A percentile compares a stretch with the other conserved stretches of the same genome.
Evolutionary conservation across 345 rosid genomes (phyloP).

Genomic region (Syzygium grande): DNA sequence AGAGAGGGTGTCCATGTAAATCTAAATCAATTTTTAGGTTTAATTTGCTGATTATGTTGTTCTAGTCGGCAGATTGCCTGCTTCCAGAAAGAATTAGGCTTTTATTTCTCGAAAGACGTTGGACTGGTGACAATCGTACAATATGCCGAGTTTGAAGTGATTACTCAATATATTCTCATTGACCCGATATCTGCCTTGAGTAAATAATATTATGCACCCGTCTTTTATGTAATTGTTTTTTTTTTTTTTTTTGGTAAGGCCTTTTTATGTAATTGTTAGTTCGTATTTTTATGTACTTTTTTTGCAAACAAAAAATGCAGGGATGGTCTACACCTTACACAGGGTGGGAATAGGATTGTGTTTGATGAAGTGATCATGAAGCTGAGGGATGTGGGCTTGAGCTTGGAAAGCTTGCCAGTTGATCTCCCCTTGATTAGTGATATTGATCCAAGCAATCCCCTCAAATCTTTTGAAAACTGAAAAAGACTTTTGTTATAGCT

Average conservation of each 20-base stretch:
- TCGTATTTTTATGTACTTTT: not conserved
- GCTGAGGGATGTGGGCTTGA: constrained; percentile 43
- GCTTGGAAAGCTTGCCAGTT: constrained; percentile 37
- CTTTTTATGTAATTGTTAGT: not conserved
- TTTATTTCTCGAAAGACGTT: not conserved
- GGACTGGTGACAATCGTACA: not conserved
- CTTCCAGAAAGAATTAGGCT: not conserved
- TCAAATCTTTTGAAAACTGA: constrained; percentile 37
- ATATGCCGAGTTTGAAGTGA: not conserved
- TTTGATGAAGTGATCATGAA: constrained; percentile 59
- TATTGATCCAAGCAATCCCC: constrained; percentile 57
- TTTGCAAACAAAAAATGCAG: constrained; percentile 21
- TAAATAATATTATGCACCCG: not conserved
- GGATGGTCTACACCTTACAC: constrained; percentile 72
- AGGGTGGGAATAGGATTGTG: constrained; percentile 51
- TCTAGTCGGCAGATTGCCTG: not conserved
- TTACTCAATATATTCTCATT: not conserved
- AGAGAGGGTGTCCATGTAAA: not conserved
- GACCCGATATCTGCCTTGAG: not conserved
- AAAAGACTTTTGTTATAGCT: not conserved
- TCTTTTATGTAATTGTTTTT: not conserved
- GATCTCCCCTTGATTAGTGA: constrained; percentile 56
- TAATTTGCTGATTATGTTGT: not conserved
- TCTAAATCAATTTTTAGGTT: not conserved
- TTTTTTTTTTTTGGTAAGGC: no score